phyloP scores from a whole-genome alignment of 2,329 filamentous ascomycete genomes.

The Mycocentrospora acerina region DNA sequence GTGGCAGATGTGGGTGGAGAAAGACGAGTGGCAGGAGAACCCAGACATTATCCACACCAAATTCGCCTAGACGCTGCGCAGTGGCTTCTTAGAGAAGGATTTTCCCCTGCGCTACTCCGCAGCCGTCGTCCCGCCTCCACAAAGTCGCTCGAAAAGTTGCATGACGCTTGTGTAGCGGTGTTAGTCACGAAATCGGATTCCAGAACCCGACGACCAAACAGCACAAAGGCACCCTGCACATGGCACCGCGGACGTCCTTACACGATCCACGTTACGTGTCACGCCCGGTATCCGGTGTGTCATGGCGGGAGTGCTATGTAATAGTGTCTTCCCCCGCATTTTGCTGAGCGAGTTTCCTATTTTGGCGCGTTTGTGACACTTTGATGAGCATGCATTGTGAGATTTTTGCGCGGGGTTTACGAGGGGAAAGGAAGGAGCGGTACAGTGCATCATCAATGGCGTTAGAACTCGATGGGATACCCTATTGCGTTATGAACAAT shows the following conservation, averaged over 20 bases:
- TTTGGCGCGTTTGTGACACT: conserved; percentile 38
- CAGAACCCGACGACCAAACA: conserved; percentile 26
- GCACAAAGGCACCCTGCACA: conserved; percentile 20
- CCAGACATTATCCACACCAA: conserved; percentile 98
- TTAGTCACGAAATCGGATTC: conserved; percentile 41
- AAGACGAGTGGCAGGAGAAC: conserved; percentile 99
- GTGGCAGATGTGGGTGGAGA: conserved; percentile 95
- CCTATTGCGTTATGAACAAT: conserved; percentile 31
- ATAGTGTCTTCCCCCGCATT: conserved; percentile 41
- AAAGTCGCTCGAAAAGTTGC: conserved; percentile 27
- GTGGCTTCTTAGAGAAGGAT: conserved; percentile 21
- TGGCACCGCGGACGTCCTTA: conserved; percentile 16
- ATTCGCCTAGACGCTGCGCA: conserved; percentile 67
- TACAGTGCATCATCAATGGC: conserved; percentile 30
- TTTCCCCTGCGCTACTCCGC: conserved; percentile 26
- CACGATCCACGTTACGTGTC: conserved; percentile 27
- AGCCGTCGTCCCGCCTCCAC: conserved; percentile 35
- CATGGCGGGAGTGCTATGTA: conserved; percentile 32
- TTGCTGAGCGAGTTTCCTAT: conserved; percentile 21
- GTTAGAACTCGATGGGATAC: conserved; percentile 40
- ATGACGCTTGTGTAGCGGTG: conserved; percentile 29
- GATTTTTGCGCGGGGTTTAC: too few relatives aligned
- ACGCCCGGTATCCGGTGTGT: conserved; percentile 12
- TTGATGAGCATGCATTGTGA: conserved; percentile 18
- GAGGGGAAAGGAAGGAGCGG: conserved; percentile 15